Evolutionary conservation across 1,284 basidiomycete species (phyloP), one percentile per base, ranked within the genome.

Genomic region (Cryptococcus deneoformans): DNA sequence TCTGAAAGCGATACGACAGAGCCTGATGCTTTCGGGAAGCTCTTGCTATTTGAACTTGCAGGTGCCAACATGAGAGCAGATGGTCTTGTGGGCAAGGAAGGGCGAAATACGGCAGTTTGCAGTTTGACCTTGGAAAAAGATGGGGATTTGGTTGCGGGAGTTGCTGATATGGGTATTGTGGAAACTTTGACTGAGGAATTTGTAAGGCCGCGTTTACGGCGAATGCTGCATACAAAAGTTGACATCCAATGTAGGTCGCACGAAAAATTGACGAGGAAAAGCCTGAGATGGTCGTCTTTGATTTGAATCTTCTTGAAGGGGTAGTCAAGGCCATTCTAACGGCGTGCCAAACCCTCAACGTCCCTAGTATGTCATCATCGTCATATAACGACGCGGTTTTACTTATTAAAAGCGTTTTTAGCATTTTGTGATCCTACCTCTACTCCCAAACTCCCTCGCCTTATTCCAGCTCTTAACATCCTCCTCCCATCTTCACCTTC

Each of bases 81-180:
- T 73, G 95, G 93, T 0, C 77, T 98, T 11, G 66, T 89, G 1
- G 37, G 43, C 7, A 56, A 51, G 37, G n/a, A 20, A 3, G 63
- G 50, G 1, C 39, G 49, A 43, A 56, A 52, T 20, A 62, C 65
- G 7, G 63, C 63, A 12, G 65, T 59, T 58, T 64, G 93, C 77
- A 92, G 87, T 63, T 85, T 97, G 79, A 79, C 92, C 42, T 79
- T 99, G 46, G 87, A 92, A 69, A 76, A 77, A 24, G 72, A 80
- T 9, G 92, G 93, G 0, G 83, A 85, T 54, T 81, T 99, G 9
- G 80, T 87, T 2, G 84, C 84, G 16, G 96, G 96, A 6, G 85
- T 98, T 5, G 92, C 94, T 5, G 94, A 97, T 73, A 97, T 98
- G 90, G 83, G 81, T 43, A 86, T 92, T 44, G 84, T 86, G 7